Evolutionary conservation across 2,329 filamentous ascomycete genomes (phyloP), one percentile per base, ranked within the genome.

Genomic region (Penicillium janthinellum): DNA sequence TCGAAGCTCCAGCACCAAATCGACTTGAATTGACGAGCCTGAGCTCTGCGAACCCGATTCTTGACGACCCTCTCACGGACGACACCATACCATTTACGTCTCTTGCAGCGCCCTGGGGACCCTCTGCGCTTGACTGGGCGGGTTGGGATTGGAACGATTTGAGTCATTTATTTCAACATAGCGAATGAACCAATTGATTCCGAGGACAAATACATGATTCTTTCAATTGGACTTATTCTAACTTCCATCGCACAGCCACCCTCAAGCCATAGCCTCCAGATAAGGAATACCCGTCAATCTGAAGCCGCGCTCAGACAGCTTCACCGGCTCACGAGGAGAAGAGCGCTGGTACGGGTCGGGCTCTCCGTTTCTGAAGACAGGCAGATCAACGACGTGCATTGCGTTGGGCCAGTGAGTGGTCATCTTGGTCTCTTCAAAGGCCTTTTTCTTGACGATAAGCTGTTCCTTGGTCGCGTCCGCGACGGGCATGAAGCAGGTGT

Each of bases 261-360:
- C 17, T 57, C 37, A 56, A 28, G 54, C 57, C 59, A 59, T 62
- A 2, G 53, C 48, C 57, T 59, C 49, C 47, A 76, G 76, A 58
- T 82, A 83, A 12, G 80, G 79, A 61, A 82, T 80, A 3, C 81
- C 81, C 1, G 80, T 82, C 56, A 82, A 64, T 63, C 75, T 79
- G 61, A 76, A 80, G 2, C 73, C 76, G 31, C 78, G 63, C 66
- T 81, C 79, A 56, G 68, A 68, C 48, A 82, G 64, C 28, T 71
- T 58, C 0, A 77, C 73, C 61, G 78, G 75, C 38, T 79, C 73
- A 1, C 77, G 64, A 1, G 79, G 79, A 64, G 73, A 70, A 6
- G 71, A 68, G 37, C 76, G 69, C 41, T 77, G 75, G 15, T 65
- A 58, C 2, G 67, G 61, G 51, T 66, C 65, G 2, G 61, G 47